These are phyloP conservation scores for Monosporascus sp. DNA, from an alignment of 2,329 filamentous ascomycete species.

Conservation along the genomic window DNA sequence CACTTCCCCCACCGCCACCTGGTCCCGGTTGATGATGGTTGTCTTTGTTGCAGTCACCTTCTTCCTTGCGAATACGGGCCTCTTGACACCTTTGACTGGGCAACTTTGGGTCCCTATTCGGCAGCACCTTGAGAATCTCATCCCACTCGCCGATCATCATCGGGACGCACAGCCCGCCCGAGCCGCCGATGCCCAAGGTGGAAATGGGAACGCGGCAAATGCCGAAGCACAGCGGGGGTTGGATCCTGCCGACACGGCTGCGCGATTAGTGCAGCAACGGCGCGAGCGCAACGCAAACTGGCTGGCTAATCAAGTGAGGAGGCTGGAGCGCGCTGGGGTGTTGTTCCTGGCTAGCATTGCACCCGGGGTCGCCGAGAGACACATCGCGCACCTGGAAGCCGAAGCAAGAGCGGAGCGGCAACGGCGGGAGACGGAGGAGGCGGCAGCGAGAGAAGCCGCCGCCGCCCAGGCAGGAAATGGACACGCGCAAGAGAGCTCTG, in stretches of 20 bases:
- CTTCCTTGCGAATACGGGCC: slow-evolving; percentile 56
- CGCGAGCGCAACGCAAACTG: slow-evolving; percentile 42
- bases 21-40: slow-evolving; percentile 55
- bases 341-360: slow-evolving; percentile 63
- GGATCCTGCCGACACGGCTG: slow-evolving; percentile 48
- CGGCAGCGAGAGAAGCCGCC: slow-evolving; percentile 32
- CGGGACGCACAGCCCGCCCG: slow-evolving; percentile 20
- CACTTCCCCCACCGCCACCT: slow-evolving; percentile 52
- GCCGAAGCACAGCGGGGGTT: slow-evolving; percentile 21
- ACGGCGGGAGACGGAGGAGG: slow-evolving; percentile 38
- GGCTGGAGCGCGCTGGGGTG: slow-evolving; percentile 55
- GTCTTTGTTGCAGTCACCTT: slow-evolving; percentile 48
- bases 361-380: slow-evolving; percentile 60
- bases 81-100: slow-evolving; percentile 51
- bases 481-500: not conserved
- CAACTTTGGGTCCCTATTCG: slow-evolving; percentile 53
- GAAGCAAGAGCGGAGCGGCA: slow-evolving; percentile 42
- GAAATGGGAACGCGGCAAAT: slow-evolving; percentile 18
- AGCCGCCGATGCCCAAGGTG: slow-evolving; percentile 25
- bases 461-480: slow-evolving; percentile 11
- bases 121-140: slow-evolving; percentile 54
- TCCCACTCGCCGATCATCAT: slow-evolving; percentile 44
- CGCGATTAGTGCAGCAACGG: slow-evolving; percentile 46
- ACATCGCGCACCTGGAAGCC: slow-evolving; percentile 55
- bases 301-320: slow-evolving; percentile 45